Conservation (phyloP, 345 rosid species). For the Hirschfeldia incana region DNA sequence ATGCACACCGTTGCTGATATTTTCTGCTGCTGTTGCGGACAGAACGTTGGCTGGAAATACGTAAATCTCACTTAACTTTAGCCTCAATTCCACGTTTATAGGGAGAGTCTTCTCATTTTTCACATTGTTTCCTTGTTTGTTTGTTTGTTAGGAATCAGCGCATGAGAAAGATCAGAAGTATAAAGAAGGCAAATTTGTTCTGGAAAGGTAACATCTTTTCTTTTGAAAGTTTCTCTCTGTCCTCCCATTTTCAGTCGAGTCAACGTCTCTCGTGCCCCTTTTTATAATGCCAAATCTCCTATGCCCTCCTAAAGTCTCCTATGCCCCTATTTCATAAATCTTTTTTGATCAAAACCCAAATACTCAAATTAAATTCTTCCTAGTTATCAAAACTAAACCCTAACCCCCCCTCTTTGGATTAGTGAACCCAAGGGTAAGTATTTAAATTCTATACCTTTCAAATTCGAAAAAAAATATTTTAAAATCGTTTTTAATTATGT, state of each 20-base stretch:
- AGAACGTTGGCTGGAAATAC: conserved; percentile 93
- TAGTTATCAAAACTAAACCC: too few species aligned
- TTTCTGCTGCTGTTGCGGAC: conserved; percentile 90
- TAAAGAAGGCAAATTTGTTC: conserved; percentile 79
- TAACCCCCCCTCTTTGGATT: too few species aligned
- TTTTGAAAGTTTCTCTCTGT: background rate
- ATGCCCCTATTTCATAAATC: too few species aligned
- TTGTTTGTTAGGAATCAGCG: conserved; percentile 59
- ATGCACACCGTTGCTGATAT: conserved; percentile 81
- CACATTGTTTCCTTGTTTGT: conserved; percentile 4
- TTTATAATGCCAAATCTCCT: too few species aligned
- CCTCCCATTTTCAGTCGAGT: background rate
- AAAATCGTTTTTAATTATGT: too few species aligned
- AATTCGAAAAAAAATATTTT: too few species aligned
- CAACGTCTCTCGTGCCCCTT: too few species aligned
- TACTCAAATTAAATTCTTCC: too few species aligned
- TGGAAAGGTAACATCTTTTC: conserved; percentile 61
- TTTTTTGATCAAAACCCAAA: too few species aligned
- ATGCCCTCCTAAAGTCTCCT: too few species aligned
- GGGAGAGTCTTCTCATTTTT: background rate
- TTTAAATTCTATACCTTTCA: too few species aligned
- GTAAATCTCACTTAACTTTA: conserved; percentile 39
- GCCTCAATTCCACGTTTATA: background rate
- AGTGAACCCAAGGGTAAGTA: too few species aligned
- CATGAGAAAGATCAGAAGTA: conserved; percentile 72